Percentiles rank a stretch among this genome's conserved stretches.
Conservation (phyloP, 1,139 yeast genomes). For the Pichia sp. region DNA sequence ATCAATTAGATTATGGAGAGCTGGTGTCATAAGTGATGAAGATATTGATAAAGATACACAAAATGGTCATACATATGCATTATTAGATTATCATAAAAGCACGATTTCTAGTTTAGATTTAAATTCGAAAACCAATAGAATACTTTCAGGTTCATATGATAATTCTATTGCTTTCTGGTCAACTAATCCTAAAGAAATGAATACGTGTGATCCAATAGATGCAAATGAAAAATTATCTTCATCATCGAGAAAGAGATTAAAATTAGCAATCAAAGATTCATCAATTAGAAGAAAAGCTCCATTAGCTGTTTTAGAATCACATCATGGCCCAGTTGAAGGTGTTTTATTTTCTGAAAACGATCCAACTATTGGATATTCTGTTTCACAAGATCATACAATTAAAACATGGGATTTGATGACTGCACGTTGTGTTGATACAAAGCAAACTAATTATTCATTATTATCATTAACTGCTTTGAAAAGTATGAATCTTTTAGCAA, state of each 20-base stretch:
- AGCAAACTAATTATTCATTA: slow-evolving; percentile 82
- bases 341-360: slow-evolving; percentile 70
- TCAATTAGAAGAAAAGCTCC: slow-evolving; percentile 78
- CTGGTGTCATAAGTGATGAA: slow-evolving; percentile 44
- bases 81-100: slow-evolving; percentile 83
- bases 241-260: slow-evolving; percentile 84
- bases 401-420: slow-evolving; percentile 96
- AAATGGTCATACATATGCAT: slow-evolving; percentile 73
- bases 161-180: slow-evolving; percentile 84
- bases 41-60: slow-evolving; percentile 48
- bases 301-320: slow-evolving; percentile 70
- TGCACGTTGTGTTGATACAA: slow-evolving; percentile 74
- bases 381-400: slow-evolving; percentile 90
- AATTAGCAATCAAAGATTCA: slow-evolving; percentile 72
- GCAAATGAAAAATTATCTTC: slow-evolving; percentile 42
- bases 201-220: slow-evolving; percentile 56
- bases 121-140: slow-evolving; percentile 43
- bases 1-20: slow-evolving; percentile 82
- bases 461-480: slow-evolving; percentile 69
- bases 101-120: slow-evolving; percentile 78
- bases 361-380: slow-evolving; percentile 81
- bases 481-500: slow-evolving; percentile 61
- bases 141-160: slow-evolving; percentile 84
- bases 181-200: slow-evolving; percentile 77
- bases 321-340: slow-evolving; percentile 80